Evolutionary conservation across 495 filamentous ascomycete genomes (phyloP).

Genomic region (Pyrenula massariospora): DNA sequence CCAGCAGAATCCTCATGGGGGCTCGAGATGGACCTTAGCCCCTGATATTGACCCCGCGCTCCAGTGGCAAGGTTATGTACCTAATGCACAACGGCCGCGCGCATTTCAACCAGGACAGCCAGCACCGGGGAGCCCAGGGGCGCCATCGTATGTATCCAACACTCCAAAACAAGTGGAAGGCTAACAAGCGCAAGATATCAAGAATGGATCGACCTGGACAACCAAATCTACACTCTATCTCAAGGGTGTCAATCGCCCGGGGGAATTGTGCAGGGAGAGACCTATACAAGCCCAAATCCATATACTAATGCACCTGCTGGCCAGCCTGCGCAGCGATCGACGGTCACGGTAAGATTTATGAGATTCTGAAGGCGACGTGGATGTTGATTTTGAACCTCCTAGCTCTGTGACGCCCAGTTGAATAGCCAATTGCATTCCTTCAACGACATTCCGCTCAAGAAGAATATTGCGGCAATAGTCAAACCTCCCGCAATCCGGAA

Average conservation of each 20-base stretch:
- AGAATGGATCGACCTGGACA: background rate
- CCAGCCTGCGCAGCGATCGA: background rate
- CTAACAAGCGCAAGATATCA: background rate
- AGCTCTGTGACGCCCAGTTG: background rate
- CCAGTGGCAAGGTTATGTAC: background rate
- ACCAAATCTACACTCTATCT: background rate
- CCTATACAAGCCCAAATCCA: background rate
- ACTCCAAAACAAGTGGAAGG: background rate
- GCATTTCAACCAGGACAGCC: background rate
- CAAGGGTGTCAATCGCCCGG: background rate
- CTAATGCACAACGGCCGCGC: background rate
- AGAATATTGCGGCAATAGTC: background rate
- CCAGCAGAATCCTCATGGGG: too few species aligned
- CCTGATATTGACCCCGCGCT: background rate
- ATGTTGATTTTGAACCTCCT: background rate
- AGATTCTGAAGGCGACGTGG: background rate
- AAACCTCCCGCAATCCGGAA: background rate
- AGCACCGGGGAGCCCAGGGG: background rate
- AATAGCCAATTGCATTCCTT: background rate
- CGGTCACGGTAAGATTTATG: background rate
- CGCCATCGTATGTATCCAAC: background rate
- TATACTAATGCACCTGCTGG: background rate
- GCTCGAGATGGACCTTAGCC: background rate
- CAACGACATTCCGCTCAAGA: background rate
- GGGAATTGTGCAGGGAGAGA: background rate